Base-by-base conservation (phyloP, 441 rosid genomes). In the Brassica balearica region DNA sequence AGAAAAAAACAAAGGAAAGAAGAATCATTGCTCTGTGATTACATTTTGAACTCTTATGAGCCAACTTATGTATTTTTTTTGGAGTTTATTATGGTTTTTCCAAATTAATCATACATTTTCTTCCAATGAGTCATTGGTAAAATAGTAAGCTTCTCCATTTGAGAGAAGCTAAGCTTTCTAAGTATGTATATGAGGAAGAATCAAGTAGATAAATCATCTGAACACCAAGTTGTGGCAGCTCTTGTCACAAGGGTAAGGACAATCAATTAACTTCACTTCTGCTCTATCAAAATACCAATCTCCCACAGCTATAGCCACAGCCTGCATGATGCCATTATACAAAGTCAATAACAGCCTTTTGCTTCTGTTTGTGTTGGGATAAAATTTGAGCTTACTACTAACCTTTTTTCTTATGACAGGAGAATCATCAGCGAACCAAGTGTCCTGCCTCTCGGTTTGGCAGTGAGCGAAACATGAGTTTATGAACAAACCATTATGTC, bases 401-500 rank as follows among this genome's bases (percentile, higher is more conserved):
- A 96, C 99, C 97, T 90, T 96, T 76, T 88, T 88, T 20, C 85
- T 82, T 5, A 91, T 80, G 59, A 88, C 87, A 11, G 97, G 99
- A 83, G 98, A 92, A 88, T 89, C 76, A 78, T 90, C 92, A 0
- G 96, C 91, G 5, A 94, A 94, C 99, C 99, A 96, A 36, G 99
- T 92, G 70, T 96, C 99, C 78, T 91, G 99, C 75, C 97, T 92
- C 84, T 96, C 99, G 1, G 98, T 81, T 82, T 96, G 98, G 86
- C 97, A 96, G 73, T 96, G 99, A 82, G 98, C 93, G 43, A 96
- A 96, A 65, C 99, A 96, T 5, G 99, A 96, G 73, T 94, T 96
- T 84, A 96, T 87, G 74, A 94, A 96, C 48, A 92, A 63, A 11
- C 99, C 99, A 6, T 94, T 91, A 71, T 87, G 81, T 79, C 83